Percentiles rank a stretch among this genome's conserved stretches.
phyloP scores from a whole-genome alignment of 192 early-diverging fungal species.

The Coemansia sp. region DNA sequence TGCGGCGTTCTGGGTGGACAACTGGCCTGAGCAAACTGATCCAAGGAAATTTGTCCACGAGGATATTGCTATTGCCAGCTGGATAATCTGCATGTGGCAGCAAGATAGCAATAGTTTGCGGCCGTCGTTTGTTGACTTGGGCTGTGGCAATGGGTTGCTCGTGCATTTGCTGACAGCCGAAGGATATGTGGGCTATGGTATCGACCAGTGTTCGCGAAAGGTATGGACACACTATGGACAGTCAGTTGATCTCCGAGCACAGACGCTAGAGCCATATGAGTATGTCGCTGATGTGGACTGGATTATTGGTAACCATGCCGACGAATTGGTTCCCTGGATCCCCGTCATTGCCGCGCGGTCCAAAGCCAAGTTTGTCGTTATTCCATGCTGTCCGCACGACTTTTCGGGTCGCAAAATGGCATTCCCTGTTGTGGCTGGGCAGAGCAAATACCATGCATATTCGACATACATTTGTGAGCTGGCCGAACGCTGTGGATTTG shows the following conservation, averaged over 20 bases:
- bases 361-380: slow-evolving; percentile 60
- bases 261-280: slow-evolving; percentile 57
- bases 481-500: slow-evolving; percentile 60
- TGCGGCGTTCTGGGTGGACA: slow-evolving; percentile 63
- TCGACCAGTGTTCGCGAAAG: slow-evolving; percentile 74
- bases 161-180: slow-evolving; percentile 70
- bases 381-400: slow-evolving; percentile 84
- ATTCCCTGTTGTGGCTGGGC: slow-evolving; percentile 37
- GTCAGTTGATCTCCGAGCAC: slow-evolving; percentile 51
- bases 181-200: slow-evolving; percentile 70
- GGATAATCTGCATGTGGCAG: slow-evolving; percentile 76
- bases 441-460: slow-evolving; percentile 72
- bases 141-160: slow-evolving; percentile 84
- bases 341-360: slow-evolving; percentile 69
- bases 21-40: slow-evolving; percentile 84
- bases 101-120: slow-evolving; percentile 15
- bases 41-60: slow-evolving; percentile 83
- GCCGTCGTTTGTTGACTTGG: slow-evolving; percentile 76
- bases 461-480: slow-evolving; percentile 62
- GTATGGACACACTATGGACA: slow-evolving; percentile 68
- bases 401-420: slow-evolving; percentile 65
- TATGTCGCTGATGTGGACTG: slow-evolving; percentile 55
- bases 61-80: slow-evolving; percentile 84
- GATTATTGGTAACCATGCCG: slow-evolving; percentile 89
- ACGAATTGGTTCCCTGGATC: slow-evolving; percentile 85